Evolutionary conservation across 2,329 filamentous ascomycete genomes (phyloP), one percentile per base, ranked within the genome.

Genomic region (Penicillium sp.): DNA sequence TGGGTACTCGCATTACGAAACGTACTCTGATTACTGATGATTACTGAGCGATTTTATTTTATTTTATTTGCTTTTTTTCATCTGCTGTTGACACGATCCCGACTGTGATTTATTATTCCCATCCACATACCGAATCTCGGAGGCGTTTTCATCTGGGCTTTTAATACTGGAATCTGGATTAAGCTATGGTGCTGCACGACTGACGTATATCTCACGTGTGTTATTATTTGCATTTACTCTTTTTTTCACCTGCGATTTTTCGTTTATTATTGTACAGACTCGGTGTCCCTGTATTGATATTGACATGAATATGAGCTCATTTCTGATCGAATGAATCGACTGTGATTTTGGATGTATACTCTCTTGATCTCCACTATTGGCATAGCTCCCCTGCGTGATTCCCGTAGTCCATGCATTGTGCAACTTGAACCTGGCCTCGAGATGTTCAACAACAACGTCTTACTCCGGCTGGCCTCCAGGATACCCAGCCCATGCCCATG

Each of bases 1-100:
- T 30, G 60, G 64, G 44, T 68, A 72, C 59, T 51, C 66, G 13
- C 67, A 66, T 42, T 69, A 73, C 40, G 72, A 72, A 24, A 59
- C 64, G 2, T 74, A 73, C 52, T 68, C 67, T 2, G 70, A 75
- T 44, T 73, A 73, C 55, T 74, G 61, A 42, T 2, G 70, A 75
- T 44, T 73, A 73, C 55, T 74, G 61, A 42, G 40, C 49, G 46
- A 46, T 10, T 49, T 48, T 40, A 30, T 32, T 36, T 40, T 41
- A 39, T 18, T 30, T 46, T 49, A 37, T 20, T 33, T 20, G 15
- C 36, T 46, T 17, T 29, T 27, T 21, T 23, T 37, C 26, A 21
- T 60, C 21, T 6, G 15, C 24, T 49, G n/a, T n/a, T n/a, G n/a
- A n/a, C n/a, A n/a, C n/a, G n/a, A 46, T 51, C 45, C 57, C 45